Percentiles rank a stretch among this genome's conserved stretches.
phyloP scores from a whole-genome alignment of 129 eudicot species.

The Rutidosis leptorrhynchoides region DNA sequence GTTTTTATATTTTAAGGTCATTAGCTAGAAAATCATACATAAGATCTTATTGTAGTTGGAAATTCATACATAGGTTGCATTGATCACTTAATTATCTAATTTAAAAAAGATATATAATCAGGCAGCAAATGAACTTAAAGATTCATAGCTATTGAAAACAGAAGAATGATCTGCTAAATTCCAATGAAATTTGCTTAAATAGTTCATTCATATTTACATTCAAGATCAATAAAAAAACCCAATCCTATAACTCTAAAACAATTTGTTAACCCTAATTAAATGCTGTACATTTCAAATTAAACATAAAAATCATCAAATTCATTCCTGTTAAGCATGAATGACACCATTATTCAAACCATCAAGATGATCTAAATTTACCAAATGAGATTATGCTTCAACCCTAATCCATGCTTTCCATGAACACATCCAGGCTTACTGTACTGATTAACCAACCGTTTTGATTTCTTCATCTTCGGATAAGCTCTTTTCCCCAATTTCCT shows the following conservation, averaged over 20 bases:
- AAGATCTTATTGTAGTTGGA: too few relatives aligned
- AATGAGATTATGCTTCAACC: slow-evolving; percentile 47
- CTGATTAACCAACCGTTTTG: slow-evolving; percentile 45
- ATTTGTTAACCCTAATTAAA: slow-evolving; percentile 17
- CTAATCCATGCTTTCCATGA: slow-evolving; percentile 66
- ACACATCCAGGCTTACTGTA: slow-evolving; percentile 54
- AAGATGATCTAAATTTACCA: neutral
- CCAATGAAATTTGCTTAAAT: slow-evolving; percentile 16
- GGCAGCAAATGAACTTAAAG: neutral
- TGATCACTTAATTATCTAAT: too few relatives aligned
- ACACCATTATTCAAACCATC: neutral
- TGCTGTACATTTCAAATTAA: slow-evolving; percentile 25
- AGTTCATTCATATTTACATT: slow-evolving; percentile 23
- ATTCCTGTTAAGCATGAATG: neutral
- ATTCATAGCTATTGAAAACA: neutral
- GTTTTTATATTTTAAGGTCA: too few relatives aligned
- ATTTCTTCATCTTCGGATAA: slow-evolving; percentile 42
- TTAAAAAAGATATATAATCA: too few relatives aligned
- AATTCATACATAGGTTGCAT: too few relatives aligned
- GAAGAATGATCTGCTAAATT: neutral
- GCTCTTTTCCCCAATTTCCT: slow-evolving; percentile 81
- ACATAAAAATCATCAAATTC: neutral
- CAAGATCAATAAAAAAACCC: slow-evolving; percentile 25
- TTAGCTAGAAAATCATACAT: too few relatives aligned
- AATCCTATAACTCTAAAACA: slow-evolving; percentile 20